Base-by-base conservation (phyloP, 345 rosid species). In the Carallia brachiata region DNA sequence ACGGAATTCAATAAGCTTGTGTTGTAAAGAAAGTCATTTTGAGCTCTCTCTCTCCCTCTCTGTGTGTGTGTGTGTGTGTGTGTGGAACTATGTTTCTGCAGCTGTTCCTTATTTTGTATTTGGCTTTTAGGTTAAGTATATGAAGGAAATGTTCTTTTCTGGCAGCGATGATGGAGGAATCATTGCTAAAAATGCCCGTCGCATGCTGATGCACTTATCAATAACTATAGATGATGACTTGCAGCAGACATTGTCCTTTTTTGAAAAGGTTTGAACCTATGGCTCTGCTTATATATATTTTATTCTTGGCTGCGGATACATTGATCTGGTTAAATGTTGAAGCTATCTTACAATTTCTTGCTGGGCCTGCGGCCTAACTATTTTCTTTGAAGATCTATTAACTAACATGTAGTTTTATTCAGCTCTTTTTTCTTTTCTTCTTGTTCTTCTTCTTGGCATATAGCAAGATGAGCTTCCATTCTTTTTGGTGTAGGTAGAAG, bases 181-280 rank as follows among this genome's bases (percentile, higher is more conserved):
- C 1, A 56, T 82, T 50, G 91, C 87, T 13, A 85, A 83, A 70
- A 79, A 80, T 74, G 98, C 90, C 36, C 84, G 88, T 2, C 74
- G 83, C 16, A 86, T 94, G 96, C 88, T 91, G 98, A 75, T 72
- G 72, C 79, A 82, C 76, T 83, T 94, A 68, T 88, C 97, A 7
- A 85, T 89, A 63, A 80, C 91, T 67, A 76, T 83, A 44, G 98
- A 89, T 73, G 98, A 91, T 64, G 96, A 91, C 81, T 78, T 94
- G 74, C 96, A 94, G 52, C 89, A 80, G 73, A 89, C 97, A 2
- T 80, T 94, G 71, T 89, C 98, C 62, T 85, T 89, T 71, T 94
- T 94, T 28, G 97, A 94, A 78, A 94, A 94, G 98, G 97, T 93
- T 31, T 55, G 12, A 56, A 12, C 50, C 53, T 65, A 7, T 56